Evolutionary conservation across 75 land plant genomes (phyloP).

Genomic region (Gnetum montanum): DNA sequence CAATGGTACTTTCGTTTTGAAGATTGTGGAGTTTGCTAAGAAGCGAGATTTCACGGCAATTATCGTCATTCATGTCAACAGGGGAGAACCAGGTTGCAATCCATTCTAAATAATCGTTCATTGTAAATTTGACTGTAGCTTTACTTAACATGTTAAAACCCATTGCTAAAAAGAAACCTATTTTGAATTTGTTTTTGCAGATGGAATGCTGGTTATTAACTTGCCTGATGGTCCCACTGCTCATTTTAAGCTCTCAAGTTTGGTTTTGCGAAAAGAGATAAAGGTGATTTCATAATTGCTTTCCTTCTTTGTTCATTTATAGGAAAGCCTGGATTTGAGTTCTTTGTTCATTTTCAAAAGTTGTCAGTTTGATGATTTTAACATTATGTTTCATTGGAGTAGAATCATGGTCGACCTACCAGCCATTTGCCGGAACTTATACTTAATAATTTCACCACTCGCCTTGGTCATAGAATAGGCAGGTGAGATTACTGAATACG

Average conservation of each 20-base stretch:
- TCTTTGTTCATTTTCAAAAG: background rate
- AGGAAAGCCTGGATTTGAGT: background rate
- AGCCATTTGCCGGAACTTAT: constrained; percentile 81
- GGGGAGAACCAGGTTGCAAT: constrained; percentile 68
- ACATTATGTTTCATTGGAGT: background rate
- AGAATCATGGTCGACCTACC: constrained; percentile 92
- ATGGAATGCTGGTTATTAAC: constrained; percentile 67
- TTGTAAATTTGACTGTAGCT: too few relatives aligned
- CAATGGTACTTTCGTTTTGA: constrained; percentile 15
- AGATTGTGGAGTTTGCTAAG: constrained; percentile 86
- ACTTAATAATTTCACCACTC: constrained; percentile 83
- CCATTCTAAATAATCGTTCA: background rate
- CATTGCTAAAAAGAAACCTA: too few relatives aligned
- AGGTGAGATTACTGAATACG: constrained; percentile 24
- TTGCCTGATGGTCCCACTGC: constrained; percentile 94
- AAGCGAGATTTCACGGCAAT: constrained; percentile 77
- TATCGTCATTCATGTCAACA: constrained; percentile 73
- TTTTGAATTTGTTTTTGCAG: too few relatives aligned
- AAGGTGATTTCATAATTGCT: constrained; percentile 35
- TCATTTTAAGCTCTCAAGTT: constrained; percentile 85
- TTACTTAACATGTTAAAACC: too few relatives aligned
- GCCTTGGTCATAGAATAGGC: constrained; percentile 79
- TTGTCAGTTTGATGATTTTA: background rate
- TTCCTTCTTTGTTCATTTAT: too few relatives aligned
- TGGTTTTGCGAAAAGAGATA: constrained; percentile 77